Evolutionary conservation across 805 yeast genomes (phyloP).

Genomic region (Kodamaea neixiangensis): DNA sequence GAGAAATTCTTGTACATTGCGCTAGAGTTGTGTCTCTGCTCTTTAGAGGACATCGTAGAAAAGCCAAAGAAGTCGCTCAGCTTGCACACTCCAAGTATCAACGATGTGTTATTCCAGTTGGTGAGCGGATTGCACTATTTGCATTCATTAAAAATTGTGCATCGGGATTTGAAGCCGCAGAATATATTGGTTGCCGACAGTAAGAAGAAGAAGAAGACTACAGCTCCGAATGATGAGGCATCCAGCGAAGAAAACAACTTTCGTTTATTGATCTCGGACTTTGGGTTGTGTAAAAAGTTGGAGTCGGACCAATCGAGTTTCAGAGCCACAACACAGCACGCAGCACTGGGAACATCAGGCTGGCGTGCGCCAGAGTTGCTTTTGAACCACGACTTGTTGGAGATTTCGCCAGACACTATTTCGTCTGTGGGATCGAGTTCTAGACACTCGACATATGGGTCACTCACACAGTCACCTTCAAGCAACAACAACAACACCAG

Average conservation of each 20-base stretch:
- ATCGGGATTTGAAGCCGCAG: constrained; percentile 93
- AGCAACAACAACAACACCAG: constrained; percentile 1
- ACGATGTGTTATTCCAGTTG: constrained; percentile 67
- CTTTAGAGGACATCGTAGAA: constrained; percentile 83
- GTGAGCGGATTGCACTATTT: constrained; percentile 83
- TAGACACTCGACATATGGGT: constrained; percentile 15
- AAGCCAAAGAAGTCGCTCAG: constrained; percentile 42
- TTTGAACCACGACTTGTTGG: constrained; percentile 38
- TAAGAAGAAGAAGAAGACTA: constrained; percentile 33
- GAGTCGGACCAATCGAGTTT: constrained; percentile 93
- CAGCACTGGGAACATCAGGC: constrained; percentile 92
- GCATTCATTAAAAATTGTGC: constrained; percentile 89
- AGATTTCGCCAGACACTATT: constrained; percentile 41
- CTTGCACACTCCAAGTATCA: constrained; percentile 42
- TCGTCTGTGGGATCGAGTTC: constrained; percentile 26
- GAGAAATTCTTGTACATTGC: constrained; percentile 92
- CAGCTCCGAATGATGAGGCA: constrained; percentile 8
- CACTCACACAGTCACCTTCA: constrained; percentile 7
- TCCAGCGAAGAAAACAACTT: constrained; percentile 27
- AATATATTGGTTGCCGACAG: constrained; percentile 83
- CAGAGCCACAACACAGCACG: constrained; percentile 86
- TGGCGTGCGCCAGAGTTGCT: constrained; percentile 97
- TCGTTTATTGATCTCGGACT: constrained; percentile 86
- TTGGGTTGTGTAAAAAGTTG: constrained; percentile 90
- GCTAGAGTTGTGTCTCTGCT: constrained; percentile 84